Evolutionary conservation across 2,329 filamentous ascomycete genomes (phyloP), one percentile per base, ranked within the genome.

Genomic region (Magnaporthiopsis incrustans): DNA sequence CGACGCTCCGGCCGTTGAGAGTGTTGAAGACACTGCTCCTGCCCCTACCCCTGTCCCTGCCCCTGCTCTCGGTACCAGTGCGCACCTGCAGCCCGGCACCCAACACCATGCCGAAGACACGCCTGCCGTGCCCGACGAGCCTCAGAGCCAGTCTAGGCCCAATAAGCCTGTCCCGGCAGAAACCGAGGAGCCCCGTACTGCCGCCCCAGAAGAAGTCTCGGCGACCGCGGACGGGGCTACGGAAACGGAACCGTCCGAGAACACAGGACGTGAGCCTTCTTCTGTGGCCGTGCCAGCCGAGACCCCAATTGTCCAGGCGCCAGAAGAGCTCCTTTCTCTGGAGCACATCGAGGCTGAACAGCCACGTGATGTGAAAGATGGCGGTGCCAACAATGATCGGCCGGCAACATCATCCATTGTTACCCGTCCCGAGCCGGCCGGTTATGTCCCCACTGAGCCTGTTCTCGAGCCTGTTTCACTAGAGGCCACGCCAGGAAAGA

Each of bases 401-500:
- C 44, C 44, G 10, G n/a, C 44, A 25, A 53, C 44, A 25, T 22
- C 44, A 53, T 10, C 3, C 22, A 25, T 6, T 53, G 44, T 8
- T 25, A 4, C n/a, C 44, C 44, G n/a, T 8, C 22, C 22, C 8
- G 44, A 53, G 44, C 44, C 22, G 1, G 8, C 44, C 44, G 44
- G n/a, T 11, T 25, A 7, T 53, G 44, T 25, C 11, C 18, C 22
- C 22, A 22, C 18, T 11, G 44, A 53, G 2, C n/a, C 18, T 53
- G 44, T 15, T 18, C 44, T 6, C 7, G 44, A 53, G 18, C 44
- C 8, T n/a, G 7, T 25, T 14, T 58, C 26, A 7, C 10, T 26
- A 30, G 25, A 12, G 14, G 26, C 6, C 57, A 15, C 8, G 5
- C 22, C 53, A 6, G 67, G 66, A 38, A 75, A 73, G 66, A 77